These are phyloP conservation scores for Fusarium tricinctum DNA, from an alignment of 2,329 filamentous ascomycete genomes.

Conservation along the genomic window DNA sequence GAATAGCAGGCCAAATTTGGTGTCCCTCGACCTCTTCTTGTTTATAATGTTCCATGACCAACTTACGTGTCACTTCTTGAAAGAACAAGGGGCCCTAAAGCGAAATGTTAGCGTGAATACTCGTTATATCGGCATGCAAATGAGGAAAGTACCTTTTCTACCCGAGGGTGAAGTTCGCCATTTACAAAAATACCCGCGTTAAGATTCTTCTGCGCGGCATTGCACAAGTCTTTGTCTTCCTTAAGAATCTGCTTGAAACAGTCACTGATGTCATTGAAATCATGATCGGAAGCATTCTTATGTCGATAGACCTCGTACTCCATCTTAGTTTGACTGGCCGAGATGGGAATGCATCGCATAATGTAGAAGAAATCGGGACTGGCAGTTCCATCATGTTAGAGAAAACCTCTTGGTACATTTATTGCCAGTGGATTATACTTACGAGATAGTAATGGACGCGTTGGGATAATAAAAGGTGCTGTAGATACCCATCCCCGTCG, in stretches of 20 bases:
- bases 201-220: conserved; percentile 10
- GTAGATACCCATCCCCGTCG: conserved; percentile 1
- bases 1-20: background rate
- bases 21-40: background rate
- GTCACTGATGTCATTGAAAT: conserved; percentile 7
- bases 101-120: rapidly evolving
- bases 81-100: background rate
- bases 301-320: conserved; percentile 26
- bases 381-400: too few species aligned
- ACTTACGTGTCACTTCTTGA: background rate
- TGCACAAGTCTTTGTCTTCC: conserved; percentile 17
- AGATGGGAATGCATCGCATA: conserved; percentile 14
- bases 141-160: conserved; percentile 10
- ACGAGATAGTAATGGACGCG: conserved; percentile 20
- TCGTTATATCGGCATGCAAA: too few species aligned
- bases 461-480: conserved; percentile 23
- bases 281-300: conserved; percentile 2
- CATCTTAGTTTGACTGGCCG: conserved; percentile 2
- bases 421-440: background rate
- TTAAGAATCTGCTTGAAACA: conserved; percentile 17
- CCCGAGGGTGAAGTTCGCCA: conserved; percentile 18
- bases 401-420: too few species aligned
- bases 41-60: background rate
- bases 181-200: conserved; percentile 23
- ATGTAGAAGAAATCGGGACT: conserved; percentile 16